Evolutionary conservation across 2,329 filamentous ascomycete genomes (phyloP).

Genomic region (Proliferodiscus dingleyae): DNA sequence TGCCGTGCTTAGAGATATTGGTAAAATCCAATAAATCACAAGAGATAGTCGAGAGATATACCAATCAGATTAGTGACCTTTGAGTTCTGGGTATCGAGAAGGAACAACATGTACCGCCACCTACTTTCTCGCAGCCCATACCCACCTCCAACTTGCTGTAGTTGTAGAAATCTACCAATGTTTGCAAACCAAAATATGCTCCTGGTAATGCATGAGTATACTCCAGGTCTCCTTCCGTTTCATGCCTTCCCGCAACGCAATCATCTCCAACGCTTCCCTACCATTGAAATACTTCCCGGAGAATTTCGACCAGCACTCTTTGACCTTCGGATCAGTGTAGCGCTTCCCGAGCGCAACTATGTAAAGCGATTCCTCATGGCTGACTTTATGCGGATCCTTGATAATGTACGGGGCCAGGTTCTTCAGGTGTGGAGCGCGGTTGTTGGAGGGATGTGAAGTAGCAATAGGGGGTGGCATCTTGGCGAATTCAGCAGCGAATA

Average conservation of each 20-base stretch:
- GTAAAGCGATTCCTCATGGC: slow-evolving; percentile 71
- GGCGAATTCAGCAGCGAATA: slow-evolving; percentile 23
- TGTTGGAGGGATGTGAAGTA: slow-evolving; percentile 52
- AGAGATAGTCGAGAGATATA: too few relatives aligned
- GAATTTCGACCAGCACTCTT: slow-evolving; percentile 66
- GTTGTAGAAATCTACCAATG: slow-evolving; percentile 53
- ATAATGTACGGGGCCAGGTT: slow-evolving; percentile 63
- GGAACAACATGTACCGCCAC: too few relatives aligned
- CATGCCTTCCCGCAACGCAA: slow-evolving; percentile 78
- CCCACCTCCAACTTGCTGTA: neutral
- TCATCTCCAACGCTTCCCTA: slow-evolving; percentile 75
- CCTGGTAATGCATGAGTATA: slow-evolving; percentile 58
- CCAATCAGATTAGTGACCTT: too few relatives aligned
- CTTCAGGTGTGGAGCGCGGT: slow-evolving; percentile 52
- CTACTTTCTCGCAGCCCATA: neutral
- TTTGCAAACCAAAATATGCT: slow-evolving; percentile 61
- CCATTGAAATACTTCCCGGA: slow-evolving; percentile 81
- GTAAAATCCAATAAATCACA: too few relatives aligned
- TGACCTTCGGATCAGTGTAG: slow-evolving; percentile 45
- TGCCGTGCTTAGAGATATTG: too few relatives aligned
- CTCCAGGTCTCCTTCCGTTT: slow-evolving; percentile 79
- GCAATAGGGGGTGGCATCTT: slow-evolving; percentile 37
- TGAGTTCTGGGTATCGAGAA: too few relatives aligned
- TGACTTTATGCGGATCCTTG: slow-evolving; percentile 72
- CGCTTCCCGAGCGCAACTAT: slow-evolving; percentile 54